Evolutionary conservation across 1,284 basidiomycete species (phyloP), one percentile per base, ranked within the genome.

Genomic region (Entoloma clypeatum): DNA sequence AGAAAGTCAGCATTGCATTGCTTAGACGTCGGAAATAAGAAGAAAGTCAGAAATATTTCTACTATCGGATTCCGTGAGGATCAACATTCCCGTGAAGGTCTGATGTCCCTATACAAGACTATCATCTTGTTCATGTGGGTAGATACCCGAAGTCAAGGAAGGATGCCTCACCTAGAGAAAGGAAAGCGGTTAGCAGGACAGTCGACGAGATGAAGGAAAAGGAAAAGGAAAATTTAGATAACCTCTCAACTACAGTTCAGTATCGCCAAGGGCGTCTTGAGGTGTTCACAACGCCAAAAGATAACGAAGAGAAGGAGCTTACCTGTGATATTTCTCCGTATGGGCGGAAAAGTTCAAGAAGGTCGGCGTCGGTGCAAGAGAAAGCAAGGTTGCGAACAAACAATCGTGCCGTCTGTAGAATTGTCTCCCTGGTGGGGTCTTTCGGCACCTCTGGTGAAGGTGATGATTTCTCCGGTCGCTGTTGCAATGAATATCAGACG

Each of bases 351-450:
- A 83, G 70, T n/a, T 74, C 68, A 5, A 65, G 59, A 2, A 98
- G 62, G 38, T 96, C 91, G 3, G 74, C 67, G 23, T 87, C 77
- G 1, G 83, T 86, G 43, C 89, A 89, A 0, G 86, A 76, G 57
- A 92, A 98, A 0, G 93, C 75, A 13, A 98, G 65, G 59, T 98
- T 99, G 9, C 95, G 89, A 5, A 98, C 69, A 59, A 98, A 98
- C 4, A 98, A 68, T 1, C 95, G 81, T 0, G 81, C 78, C 0
- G 90, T 92, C 43, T 78, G 75, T 17, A 87, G 67, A 42, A 97
- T 92, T 0, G 80, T 81, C 22, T 76, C 71, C 47, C 69, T 77
- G 0, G 69, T 68, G 2, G 71, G 59, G 37, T 82, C 74, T 34
- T 67, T 63, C 1, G 61, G 54, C 9, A 55, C 44, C 19, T 59